Base-by-base conservation (phyloP, 73 alveolate genomes). In the Breviolum minutum region DNA sequence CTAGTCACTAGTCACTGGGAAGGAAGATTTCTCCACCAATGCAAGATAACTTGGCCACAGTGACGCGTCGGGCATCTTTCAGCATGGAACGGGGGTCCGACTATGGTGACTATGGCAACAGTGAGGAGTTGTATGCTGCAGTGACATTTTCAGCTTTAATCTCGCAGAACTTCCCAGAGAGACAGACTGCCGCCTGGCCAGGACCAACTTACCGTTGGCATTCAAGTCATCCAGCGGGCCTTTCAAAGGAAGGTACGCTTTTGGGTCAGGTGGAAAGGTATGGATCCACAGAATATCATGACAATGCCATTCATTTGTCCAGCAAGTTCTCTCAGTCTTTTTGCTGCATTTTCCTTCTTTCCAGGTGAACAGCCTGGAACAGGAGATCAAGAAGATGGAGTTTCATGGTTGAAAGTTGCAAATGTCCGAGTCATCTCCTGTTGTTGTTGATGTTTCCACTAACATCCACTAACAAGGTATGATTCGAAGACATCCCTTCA, bases 331-430 rank as follows among this genome's bases (percentile, higher is more conserved):
- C 54, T 40, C 54, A 40, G 0, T 40, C 54, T 40, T 40, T 3
- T 40, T 40, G 54, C 54, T 26, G 0, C 7, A 7, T 14, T 26
- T 71, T 71, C 13, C 20, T 76, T n/a, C 8, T 29, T n/a, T 68
- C n/a, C 87, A 90, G 96, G 96, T 90, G 77, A 90, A 90, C 63
- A 90, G 96, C 87, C 96, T 90, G 66, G 96, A 90, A 62, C 76
- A 32, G 61, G 96, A 90, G 87, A 90, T 90, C 96, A 90, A 90
- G 74, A 90, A 90, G 96, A 90, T 90, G 96, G 96, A 90, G 96
- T 61, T 80, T 20, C 95, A 8, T 88, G 73, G 95, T 16, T 17
- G 29, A 30, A 69, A 69, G 30, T 8, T n/a, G 64, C 62, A 12
- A 27, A 24, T 24, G 40, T 32, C 83, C 6, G 32, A 24, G 83